phyloP scores from a whole-genome alignment of 2,329 filamentous ascomycete genomes.

The Ceratocystiopsis brevicomis region DNA sequence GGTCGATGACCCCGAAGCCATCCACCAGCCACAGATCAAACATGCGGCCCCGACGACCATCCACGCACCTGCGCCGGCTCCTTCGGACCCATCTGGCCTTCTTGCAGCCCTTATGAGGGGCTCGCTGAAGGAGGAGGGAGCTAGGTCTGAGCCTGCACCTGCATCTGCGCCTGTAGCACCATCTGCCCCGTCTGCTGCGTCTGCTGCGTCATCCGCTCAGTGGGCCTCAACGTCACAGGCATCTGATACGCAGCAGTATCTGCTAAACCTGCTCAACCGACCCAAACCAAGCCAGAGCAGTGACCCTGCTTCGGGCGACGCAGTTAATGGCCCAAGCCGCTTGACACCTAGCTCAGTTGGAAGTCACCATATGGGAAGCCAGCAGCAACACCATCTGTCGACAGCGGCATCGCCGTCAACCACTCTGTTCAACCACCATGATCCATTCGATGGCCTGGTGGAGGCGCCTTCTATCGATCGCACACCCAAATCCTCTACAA shows the following conservation, averaged over 20 bases:
- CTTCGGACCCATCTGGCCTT: conserved; percentile 36
- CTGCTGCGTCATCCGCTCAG: conserved; percentile 9
- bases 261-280: conserved; percentile 70
- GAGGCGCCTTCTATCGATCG: conserved; percentile 22
- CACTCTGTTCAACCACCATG: conserved; percentile 16
- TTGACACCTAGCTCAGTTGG: no score
- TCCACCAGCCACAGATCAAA: no score
- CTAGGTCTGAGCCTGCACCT: conserved; percentile 11
- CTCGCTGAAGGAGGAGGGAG: conserved; percentile 24
- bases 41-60: conserved; percentile 13
- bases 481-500: conserved; percentile 21
- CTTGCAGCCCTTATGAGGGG: conserved; percentile 43
- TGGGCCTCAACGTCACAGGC: conserved; percentile 32
- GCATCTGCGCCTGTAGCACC: conserved; percentile 7
- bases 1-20: conserved; percentile 5
- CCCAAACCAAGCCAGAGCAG: conserved; percentile 48
- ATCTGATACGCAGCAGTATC: conserved; percentile 57
- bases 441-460: conserved; percentile 23
- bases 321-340: conserved; percentile 14
- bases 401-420: not conserved
- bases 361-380: no score
- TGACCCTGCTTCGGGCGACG: conserved; percentile 22
- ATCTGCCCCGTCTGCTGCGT: no score
- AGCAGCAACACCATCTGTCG: no score
- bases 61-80: conserved; percentile 36